Evolutionary conservation across 805 yeast genomes (phyloP), one percentile per base, ranked within the genome.

Genomic region (Crinitomyces ghanaensis): DNA sequence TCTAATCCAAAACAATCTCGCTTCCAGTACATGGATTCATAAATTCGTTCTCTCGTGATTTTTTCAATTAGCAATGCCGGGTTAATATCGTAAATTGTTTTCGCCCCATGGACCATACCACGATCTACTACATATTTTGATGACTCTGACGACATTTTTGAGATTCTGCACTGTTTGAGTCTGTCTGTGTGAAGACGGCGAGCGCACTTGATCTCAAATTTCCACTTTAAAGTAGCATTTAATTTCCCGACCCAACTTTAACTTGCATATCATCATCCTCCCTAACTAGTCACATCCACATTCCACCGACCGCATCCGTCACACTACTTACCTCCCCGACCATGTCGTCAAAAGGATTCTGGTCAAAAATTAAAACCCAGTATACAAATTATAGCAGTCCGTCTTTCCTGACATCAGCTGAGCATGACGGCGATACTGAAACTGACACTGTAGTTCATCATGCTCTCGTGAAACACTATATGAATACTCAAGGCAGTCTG

Each of bases 1-100:
- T 68, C 64, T 12, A 72, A 48, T 5, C 63, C 65, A 39, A 65
- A 66, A 40, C 80, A 76, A 36, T 60, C 56, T 41, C 63, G 62
- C 36, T 75, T 72, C 72, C 74, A 76, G 48, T 71, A 75, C 3
- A 68, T 43, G 1, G 74, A 63, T 38, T 72, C 79, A 24, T 63
- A 57, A 1, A 75, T 70, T 15, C 71, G 54, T 41, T 74, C 80
- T 32, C 77, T 50, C 5, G 68, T 56, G 40, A 76, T 72, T 47
- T 72, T 73, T 40, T 73, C 80, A 3, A 74, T 50, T n/a, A 71
- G 50, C n/a, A 59, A 45, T 2, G 66, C 65, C 3, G 74, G 66
- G 43, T 68, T 68, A 6, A 62, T 51, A 3, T 70, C 70, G 34
- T 66, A 69, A 19, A 48, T 34, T 18, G 54, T 40, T 18, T 31